Conservation (phyloP, 768 basidiomycete species). For the Ramaria sp. region DNA sequence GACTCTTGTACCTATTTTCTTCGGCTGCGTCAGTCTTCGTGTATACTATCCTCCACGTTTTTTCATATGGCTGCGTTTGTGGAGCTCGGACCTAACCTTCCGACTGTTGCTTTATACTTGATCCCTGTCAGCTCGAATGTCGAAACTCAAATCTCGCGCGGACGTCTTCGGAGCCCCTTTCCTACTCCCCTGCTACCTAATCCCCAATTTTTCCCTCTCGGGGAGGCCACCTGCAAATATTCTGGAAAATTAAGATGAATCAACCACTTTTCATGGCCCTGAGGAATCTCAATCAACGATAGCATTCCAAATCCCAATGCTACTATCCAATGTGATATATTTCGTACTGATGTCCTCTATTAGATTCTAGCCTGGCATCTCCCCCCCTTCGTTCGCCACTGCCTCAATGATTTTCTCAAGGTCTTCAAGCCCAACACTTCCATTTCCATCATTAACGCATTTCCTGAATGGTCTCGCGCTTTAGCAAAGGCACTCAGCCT, state of each 20-base stretch:
- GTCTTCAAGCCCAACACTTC: not conserved
- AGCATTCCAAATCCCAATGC: constrained; percentile 19
- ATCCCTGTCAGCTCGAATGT: not conserved
- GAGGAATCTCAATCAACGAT: not conserved
- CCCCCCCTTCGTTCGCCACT: constrained; percentile 21
- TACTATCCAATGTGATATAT: constrained; percentile 20
- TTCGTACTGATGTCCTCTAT: constrained; percentile 18
- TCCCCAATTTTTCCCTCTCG: not conserved
- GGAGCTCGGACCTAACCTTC: not conserved
- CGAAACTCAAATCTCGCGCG: not conserved
- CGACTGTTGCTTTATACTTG: not conserved
- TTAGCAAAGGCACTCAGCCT: constrained; percentile 21
- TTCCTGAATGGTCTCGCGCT: constrained; percentile 21
- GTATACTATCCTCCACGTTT: too few relatives aligned
- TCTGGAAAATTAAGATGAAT: not conserved
- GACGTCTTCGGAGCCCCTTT: not conserved
- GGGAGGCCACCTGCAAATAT: not conserved
- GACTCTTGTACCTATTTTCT: too few relatives aligned
- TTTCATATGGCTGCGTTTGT: not conserved
- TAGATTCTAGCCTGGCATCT: constrained; percentile 28
- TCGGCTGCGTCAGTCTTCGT: too few relatives aligned
- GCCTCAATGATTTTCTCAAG: constrained; percentile 25
- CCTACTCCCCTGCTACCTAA: not conserved
- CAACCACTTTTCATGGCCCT: not conserved
- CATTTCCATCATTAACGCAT: constrained; percentile 6